These are phyloP conservation scores for Solanum medicagineum DNA, from an alignment of 257 asterid species.

Conservation along the genomic window DNA sequence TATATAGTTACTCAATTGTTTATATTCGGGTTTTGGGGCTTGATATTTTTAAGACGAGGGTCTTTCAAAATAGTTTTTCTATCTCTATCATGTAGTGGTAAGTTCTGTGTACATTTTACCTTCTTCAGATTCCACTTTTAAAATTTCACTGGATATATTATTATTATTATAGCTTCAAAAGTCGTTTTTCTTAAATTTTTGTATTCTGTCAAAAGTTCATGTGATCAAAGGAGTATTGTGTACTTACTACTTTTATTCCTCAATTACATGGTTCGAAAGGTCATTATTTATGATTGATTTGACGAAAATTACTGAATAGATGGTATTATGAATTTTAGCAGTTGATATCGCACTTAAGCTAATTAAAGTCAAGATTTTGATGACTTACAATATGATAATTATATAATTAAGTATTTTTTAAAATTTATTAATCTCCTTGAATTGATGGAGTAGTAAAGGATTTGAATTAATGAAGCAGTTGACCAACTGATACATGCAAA, in stretches of 20 bases:
- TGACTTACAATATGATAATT: background rate
- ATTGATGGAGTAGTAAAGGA: background rate
- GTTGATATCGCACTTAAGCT: background rate
- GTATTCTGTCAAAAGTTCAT: background rate
- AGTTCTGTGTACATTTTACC: no score
- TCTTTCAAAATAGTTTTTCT: no score
- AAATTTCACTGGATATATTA: no score
- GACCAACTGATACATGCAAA: background rate
- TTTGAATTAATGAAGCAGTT: background rate
- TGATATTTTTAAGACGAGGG: background rate
- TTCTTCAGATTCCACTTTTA: no score
- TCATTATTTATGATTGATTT: background rate
- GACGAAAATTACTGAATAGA: background rate
- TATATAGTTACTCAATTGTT: background rate
- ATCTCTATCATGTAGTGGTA: no score
- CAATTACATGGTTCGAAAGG: background rate
- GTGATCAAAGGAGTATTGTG: background rate
- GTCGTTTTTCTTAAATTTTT: background rate
- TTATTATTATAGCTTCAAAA: background rate
- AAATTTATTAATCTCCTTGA: background rate
- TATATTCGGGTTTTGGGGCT: no score
- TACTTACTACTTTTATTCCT: background rate
- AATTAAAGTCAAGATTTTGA: background rate
- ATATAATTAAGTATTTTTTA: background rate
- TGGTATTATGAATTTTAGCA: background rate